A percentile compares a stretch with the other conserved stretches of the same genome.
phyloP scores from a whole-genome alignment of 148 eudicot species.

The Arbutus unedo region DNA sequence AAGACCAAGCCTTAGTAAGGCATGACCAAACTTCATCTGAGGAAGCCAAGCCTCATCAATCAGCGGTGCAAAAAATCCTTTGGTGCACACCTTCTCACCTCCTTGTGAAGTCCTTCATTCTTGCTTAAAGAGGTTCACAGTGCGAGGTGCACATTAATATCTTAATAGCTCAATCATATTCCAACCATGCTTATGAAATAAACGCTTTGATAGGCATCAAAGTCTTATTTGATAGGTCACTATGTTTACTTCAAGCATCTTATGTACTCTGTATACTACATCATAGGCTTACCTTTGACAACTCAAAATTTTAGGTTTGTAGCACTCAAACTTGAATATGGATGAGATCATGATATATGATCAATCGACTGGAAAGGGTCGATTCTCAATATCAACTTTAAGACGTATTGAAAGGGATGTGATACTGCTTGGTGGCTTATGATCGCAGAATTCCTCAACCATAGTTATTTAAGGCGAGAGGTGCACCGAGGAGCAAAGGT shows the following conservation, averaged over 20 bases:
- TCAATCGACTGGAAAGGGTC: background rate
- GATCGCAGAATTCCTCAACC: background rate
- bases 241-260: background rate
- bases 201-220: background rate
- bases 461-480: too few relatives aligned
- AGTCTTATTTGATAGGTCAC: constrained; percentile 4
- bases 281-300: background rate
- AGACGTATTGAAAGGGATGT: background rate
- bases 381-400: background rate
- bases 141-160: background rate
- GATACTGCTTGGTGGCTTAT: background rate
- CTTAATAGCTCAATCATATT: background rate
- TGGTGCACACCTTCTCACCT: background rate
- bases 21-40: background rate
- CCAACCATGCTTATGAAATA: background rate
- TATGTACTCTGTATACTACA: background rate
- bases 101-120: background rate
- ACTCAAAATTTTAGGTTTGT: background rate
- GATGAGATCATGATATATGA: background rate
- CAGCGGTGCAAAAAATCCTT: background rate
- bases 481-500: too few relatives aligned
- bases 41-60: background rate
- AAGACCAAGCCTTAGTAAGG: background rate
- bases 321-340: background rate
- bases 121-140: background rate